Base-by-base conservation (phyloP, 2,329 filamentous ascomycete genomes). In the Aspergillus clavatus region DNA sequence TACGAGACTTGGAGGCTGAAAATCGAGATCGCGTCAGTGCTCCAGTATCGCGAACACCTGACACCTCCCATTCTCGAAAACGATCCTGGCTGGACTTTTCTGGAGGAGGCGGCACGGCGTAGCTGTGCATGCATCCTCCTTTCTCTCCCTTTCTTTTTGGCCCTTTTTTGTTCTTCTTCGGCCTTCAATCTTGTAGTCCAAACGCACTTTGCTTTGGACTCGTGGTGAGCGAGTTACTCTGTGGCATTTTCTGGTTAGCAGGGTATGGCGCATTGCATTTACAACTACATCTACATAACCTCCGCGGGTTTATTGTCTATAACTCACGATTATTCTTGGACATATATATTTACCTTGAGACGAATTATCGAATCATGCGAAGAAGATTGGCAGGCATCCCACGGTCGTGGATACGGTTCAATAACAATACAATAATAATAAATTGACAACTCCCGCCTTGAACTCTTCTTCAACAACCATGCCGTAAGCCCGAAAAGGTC, bases 1-100 rank as follows among this genome's bases (percentile, higher is more conserved):
- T 69, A 40, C 54, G 48, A 18, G 48, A 58, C 5, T 43, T 65
- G 3, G 58, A 65, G 16, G 26, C 50, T 5, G 56, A 53, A 44
- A 38, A 57, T 33, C 42, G 53, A 10, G 52, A 57, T 6, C 46
- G 42, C n/a, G 43, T 42, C 12, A 43, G 40, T 44, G 45, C 29
- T 5, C 52, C 58, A 8, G 51, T 53, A 3, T 46, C 57, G 40
- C 52, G 46, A 38, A 53, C 54, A 50, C 53, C 55, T 21, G 62
- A 63, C 29, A 48, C 50, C 23, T 51, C 48, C 26, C 52, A 40
- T 42, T 45, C 57, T 10, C 58, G 52, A 44, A 43, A 46, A 43
- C 48, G 50, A 45, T 16, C 44, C 8, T 39, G 38, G 41, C 29
- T 48, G 12, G 48, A 47, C 29, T 24, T 40, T 12, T 12, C 47